Evolutionary conservation across 352 stramenopile species (phyloP).

Genomic region (Pythium biforme): DNA sequence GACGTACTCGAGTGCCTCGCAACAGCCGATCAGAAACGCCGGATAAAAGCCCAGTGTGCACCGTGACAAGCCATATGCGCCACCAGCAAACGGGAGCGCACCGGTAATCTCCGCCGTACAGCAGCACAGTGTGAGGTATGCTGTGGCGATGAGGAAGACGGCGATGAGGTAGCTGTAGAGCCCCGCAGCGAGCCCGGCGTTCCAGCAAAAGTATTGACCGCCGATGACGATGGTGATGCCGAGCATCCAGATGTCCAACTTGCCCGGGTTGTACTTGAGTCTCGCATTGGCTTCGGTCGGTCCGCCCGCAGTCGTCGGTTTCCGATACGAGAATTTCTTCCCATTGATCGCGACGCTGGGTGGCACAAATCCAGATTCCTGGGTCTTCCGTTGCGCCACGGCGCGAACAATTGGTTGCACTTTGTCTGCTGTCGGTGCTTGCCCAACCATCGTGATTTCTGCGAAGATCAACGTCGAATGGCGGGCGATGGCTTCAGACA

Average conservation of each 20-base stretch:
- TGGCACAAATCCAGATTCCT: neutral
- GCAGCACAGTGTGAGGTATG: constrained; percentile 27
- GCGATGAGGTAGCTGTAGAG: constrained; percentile 11
- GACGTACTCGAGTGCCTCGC: constrained; percentile 26
- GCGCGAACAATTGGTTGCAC: neutral
- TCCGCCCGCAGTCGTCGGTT: constrained; percentile 36
- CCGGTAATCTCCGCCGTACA: constrained; percentile 29
- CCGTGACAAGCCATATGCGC: constrained; percentile 29
- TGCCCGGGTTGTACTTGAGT: constrained; percentile 4
- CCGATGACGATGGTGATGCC: constrained; percentile 34
- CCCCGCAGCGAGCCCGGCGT: constrained; percentile 23
- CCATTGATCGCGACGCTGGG: neutral
- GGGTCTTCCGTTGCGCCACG: neutral
- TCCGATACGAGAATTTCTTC: constrained; percentile 6
- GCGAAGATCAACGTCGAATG: too few relatives aligned
- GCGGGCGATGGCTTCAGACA: too few relatives aligned
- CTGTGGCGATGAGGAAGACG: neutral
- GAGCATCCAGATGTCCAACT: constrained; percentile 23
- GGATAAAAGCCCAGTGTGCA: constrained; percentile 33
- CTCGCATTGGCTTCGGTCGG: neutral
- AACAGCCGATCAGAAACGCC: constrained; percentile 34
- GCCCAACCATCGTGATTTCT: too few relatives aligned
- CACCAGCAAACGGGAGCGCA: constrained; percentile 32
- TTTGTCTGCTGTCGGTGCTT: neutral
- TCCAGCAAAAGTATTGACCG: constrained; percentile 37